A percentile compares a stretch with the other conserved stretches of the same genome.
phyloP scores from a whole-genome alignment of 768 basidiomycete genomes.

The Serendipita sp. region DNA sequence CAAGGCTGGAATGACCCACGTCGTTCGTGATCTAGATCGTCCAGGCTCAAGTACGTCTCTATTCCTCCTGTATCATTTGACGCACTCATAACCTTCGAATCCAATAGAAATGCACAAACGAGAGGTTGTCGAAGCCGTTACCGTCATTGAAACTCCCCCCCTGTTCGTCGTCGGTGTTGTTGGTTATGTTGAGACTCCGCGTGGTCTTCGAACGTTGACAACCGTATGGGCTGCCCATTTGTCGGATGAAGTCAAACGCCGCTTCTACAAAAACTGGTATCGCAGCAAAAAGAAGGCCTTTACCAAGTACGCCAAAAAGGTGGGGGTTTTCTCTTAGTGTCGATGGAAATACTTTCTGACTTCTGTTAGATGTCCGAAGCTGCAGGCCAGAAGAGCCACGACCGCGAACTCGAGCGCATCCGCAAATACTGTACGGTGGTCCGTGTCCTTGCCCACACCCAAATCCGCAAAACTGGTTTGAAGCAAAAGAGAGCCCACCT shows the following conservation, averaged over 20 bases:
- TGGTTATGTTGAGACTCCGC: constrained; percentile 98
- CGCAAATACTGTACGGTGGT: constrained; percentile 99
- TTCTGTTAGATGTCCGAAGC: constrained; percentile 58
- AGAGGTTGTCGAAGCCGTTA: constrained; percentile 96
- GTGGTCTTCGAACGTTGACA: constrained; percentile 95
- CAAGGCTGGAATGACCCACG: constrained; percentile 99
- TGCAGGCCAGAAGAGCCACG: constrained; percentile 65
- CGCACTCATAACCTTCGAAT: neutral
- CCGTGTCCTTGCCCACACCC: constrained; percentile 97
- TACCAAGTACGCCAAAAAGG: constrained; percentile 98
- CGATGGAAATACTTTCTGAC: neutral
- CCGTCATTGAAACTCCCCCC: constrained; percentile 91
- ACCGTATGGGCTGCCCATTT: constrained; percentile 98
- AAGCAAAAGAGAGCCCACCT: constrained; percentile 99
- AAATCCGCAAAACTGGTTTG: constrained; percentile 95
- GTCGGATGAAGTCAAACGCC: constrained; percentile 92
- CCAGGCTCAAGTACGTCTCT: constrained; percentile 85
- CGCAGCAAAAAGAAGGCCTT: constrained; percentile 99
- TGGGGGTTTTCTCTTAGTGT: neutral
- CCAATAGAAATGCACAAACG: constrained; percentile 96
- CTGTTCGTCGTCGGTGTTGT: constrained; percentile 95
- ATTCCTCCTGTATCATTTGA: neutral
- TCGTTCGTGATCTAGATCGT: constrained; percentile 97
- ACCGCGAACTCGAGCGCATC: constrained; percentile 96
- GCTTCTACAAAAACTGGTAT: constrained; percentile 99